Evolutionary conservation across 1,139 yeast genomes (phyloP).

Genomic region (Yamadazyma mexicana): DNA sequence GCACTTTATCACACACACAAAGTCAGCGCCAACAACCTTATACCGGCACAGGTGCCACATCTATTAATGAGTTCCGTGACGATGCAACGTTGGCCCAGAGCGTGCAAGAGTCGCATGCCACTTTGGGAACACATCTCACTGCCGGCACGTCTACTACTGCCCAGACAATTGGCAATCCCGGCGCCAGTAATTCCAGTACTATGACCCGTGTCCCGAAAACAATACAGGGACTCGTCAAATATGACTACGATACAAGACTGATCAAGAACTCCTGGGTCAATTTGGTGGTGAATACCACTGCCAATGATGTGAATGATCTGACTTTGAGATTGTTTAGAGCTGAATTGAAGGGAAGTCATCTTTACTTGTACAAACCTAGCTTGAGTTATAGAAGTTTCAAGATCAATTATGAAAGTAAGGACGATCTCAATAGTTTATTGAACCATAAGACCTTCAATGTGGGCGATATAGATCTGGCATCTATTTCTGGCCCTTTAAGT

Average conservation of each 20-base stretch:
- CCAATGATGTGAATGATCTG: slow-evolving; percentile 38
- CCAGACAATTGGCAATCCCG: background rate
- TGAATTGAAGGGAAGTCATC: slow-evolving; percentile 63
- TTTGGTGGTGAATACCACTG: slow-evolving; percentile 33
- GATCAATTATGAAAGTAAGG: slow-evolving; percentile 5
- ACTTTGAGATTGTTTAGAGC: slow-evolving; percentile 53
- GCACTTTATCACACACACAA: background rate
- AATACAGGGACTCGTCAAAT: slow-evolving; percentile 24
- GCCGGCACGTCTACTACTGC: background rate
- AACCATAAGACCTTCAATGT: slow-evolving; percentile 15
- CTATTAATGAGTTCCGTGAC: slow-evolving; percentile 1
- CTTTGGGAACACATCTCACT: background rate
- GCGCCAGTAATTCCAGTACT: background rate
- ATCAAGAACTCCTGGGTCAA: slow-evolving; percentile 46
- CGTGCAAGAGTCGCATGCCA: slow-evolving; percentile 1
- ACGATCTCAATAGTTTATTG: slow-evolving; percentile 5
- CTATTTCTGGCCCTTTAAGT: slow-evolving; percentile 14
- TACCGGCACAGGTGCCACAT: too few relatives aligned
- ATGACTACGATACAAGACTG: slow-evolving; percentile 34
- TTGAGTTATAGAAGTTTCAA: slow-evolving; percentile 13
- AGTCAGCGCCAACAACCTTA: background rate
- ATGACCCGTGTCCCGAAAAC: slow-evolving; percentile 7
- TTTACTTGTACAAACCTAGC: slow-evolving; percentile 49
- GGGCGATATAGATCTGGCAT: slow-evolving; percentile 11
- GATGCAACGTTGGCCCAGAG: slow-evolving; percentile 7